Evolutionary conservation across 1,139 yeast species (phyloP).

Genomic region (Pichia cactophila): DNA sequence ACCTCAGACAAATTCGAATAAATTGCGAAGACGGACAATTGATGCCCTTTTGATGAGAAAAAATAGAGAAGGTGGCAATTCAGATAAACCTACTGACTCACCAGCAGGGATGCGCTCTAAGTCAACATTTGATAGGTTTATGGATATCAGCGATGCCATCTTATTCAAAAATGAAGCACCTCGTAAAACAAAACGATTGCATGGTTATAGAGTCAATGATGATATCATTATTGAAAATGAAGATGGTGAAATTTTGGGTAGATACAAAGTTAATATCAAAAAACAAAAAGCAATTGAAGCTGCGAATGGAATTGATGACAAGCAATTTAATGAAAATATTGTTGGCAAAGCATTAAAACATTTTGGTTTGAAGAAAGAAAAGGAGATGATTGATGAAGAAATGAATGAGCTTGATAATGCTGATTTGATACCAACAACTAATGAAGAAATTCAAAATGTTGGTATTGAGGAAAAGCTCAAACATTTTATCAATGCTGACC

Average conservation of each 20-base stretch:
- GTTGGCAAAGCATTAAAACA: constrained; percentile 16
- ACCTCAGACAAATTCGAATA: background rate
- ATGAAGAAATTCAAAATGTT: constrained; percentile 7
- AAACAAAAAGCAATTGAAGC: constrained; percentile 14
- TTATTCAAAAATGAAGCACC: constrained; percentile 11
- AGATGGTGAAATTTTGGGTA: constrained; percentile 84
- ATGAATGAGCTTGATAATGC: constrained; percentile 15
- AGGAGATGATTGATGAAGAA: constrained; percentile 18
- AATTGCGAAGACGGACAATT: background rate
- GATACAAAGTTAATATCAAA: constrained; percentile 56
- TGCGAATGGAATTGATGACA: constrained; percentile 5
- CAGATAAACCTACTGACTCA: background rate
- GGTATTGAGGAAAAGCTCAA: constrained; percentile 22
- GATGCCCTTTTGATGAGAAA: background rate
- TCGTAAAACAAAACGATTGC: constrained; percentile 20
- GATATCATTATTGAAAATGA: constrained; percentile 78
- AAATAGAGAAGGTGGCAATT: background rate
- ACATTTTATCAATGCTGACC: constrained; percentile 21
- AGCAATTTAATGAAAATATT: constrained; percentile 13
- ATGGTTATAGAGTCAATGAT: constrained; percentile 60
- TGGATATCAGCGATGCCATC: constrained; percentile 11
- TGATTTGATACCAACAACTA: constrained; percentile 18
- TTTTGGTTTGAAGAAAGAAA: constrained; percentile 13
- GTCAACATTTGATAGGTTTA: constrained; percentile 8
- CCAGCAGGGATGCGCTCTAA: background rate